Evolutionary conservation across 2,329 filamentous ascomycete genomes (phyloP).

Genomic region (Botryotinia calthae): DNA sequence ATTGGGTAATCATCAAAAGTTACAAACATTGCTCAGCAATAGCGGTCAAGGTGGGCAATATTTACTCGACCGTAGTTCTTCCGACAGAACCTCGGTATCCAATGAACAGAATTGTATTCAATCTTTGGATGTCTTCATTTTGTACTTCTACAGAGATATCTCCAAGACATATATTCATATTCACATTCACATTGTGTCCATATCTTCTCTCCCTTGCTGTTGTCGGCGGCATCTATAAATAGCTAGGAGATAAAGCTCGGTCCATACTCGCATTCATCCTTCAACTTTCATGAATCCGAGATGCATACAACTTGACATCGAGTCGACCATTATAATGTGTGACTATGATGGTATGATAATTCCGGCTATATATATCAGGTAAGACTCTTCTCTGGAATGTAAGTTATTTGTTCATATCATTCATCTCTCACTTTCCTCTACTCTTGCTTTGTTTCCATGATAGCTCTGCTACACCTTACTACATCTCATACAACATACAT

Average conservation of each 20-base stretch:
- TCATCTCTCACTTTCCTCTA: background rate
- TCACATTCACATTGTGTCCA: background rate
- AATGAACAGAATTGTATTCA: background rate
- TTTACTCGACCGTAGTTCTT: background rate
- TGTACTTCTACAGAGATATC: background rate
- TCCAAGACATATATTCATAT: background rate
- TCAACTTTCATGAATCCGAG: slow-evolving; percentile 10
- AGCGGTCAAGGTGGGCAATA: slow-evolving; percentile 1
- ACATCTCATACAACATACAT: background rate
- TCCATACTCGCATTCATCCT: slow-evolving; percentile 12
- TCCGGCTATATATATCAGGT: background rate
- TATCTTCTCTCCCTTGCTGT: background rate
- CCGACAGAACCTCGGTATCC: background rate
- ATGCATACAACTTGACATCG: background rate
- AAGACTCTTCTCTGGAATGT: background rate
- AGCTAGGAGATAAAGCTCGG: background rate
- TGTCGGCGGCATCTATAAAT: background rate
- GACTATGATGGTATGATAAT: background rate
- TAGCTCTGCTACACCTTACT: background rate
- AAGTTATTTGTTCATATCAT: background rate
- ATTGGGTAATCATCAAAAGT: background rate
- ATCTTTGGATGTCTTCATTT: background rate
- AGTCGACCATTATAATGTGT: background rate
- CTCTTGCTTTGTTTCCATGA: background rate
- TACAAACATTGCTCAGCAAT: background rate